A percentile compares a stretch with the other conserved stretches of the same genome.
Evolutionary conservation across 23 red algal genomes (phyloP).

Genomic region (Chondrus crispus): DNA sequence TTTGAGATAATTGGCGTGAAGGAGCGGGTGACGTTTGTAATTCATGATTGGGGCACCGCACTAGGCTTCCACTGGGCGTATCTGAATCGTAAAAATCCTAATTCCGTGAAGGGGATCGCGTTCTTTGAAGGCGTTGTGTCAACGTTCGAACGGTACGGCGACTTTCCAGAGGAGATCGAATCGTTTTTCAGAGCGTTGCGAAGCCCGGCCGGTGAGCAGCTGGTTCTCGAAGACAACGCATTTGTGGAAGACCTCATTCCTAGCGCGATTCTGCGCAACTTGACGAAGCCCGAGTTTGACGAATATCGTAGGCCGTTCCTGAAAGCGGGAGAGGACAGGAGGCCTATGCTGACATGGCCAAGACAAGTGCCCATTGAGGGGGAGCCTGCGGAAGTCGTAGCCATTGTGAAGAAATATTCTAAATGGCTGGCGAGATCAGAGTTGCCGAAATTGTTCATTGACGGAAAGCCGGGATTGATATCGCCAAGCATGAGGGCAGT

Average conservation of each 20-base stretch:
- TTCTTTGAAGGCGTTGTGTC: neutral
- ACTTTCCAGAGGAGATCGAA: neutral
- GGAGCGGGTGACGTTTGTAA: neutral
- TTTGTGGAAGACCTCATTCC: neutral
- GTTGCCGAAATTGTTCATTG: neutral
- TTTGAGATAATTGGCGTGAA: neutral
- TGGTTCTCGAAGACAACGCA: neutral
- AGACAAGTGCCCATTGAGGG: neutral
- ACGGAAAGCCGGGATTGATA: neutral
- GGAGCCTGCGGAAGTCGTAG: neutral
- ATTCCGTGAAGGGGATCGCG: neutral
- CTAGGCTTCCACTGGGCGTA: conserved; percentile 7
- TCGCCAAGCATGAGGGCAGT: neutral
- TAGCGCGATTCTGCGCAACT: neutral
- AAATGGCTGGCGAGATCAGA: neutral
- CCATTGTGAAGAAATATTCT: neutral
- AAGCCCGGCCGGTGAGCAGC: neutral
- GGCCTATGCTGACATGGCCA: neutral
- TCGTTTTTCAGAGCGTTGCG: neutral
- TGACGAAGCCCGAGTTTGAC: neutral
- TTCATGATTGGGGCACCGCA: conserved; percentile 15
- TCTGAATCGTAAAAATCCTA: neutral
- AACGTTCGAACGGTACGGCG: neutral
- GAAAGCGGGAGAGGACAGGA: neutral
- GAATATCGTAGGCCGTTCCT: neutral